Evolutionary conservation across 306 rosid species (phyloP), one percentile per base, ranked within the genome.

Genomic region (Luffa acutangula): DNA sequence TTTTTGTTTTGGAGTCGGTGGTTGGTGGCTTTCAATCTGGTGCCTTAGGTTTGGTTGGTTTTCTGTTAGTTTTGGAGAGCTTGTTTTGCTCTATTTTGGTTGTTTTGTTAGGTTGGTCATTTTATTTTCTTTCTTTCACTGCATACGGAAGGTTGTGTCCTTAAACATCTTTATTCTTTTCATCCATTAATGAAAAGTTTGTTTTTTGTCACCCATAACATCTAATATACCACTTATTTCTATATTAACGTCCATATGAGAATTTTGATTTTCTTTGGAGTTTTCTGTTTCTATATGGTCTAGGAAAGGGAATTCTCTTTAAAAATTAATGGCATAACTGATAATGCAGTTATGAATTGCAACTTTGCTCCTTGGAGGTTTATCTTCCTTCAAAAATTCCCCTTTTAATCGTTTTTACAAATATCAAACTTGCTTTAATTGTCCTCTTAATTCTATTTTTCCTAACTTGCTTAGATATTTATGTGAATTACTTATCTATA

Each of bases 401-500:
- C 53, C 18, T 9, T 43, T 36, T 43, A 46, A 43, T 70, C 21
- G 34, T 46, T 70, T 10, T 70, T n/a, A 18, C 53, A 42, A n/a
- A 20, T 3, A 4, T 20, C 1, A 6, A 9, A 4, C n/a, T 71
- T 13, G 9, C 77, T 71, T 43, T 43, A 70, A 41, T 18, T 43
- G 33, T 45, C 77, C 57, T 11, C 1, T 25, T 25, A 57, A 43
- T 43, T 79, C 54, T 49, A 6, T 25, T 63, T 57, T 46, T 66
- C 42, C 9, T 75, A 46, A 33, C 4, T 75, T 75, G n/a, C 34
- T 2, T 39, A 20, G 12, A 51, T 79, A 34, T 65, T 65, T 79
- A 51, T 18, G 64, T 80, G 78, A 76, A 79, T 77, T 82, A 4
- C 77, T 71, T 79, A 57, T 66, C 25, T 73, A 51, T 80, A 83